Evolutionary conservation across 441 rosid genomes (phyloP).

Genomic region (Aquilaria agallochum): DNA sequence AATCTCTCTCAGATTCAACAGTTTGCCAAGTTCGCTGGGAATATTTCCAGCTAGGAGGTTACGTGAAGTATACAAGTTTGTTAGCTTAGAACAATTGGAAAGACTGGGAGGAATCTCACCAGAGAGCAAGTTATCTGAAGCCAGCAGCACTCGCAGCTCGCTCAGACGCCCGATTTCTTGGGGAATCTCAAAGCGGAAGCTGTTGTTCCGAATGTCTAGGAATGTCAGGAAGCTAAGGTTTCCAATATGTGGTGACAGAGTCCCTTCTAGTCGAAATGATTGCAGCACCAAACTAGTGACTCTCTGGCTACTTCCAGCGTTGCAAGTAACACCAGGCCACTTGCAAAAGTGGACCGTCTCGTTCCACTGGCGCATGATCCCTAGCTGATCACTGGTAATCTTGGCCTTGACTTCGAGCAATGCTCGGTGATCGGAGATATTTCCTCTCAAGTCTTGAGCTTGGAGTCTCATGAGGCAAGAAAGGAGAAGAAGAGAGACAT

Average conservation of each 20-base stretch:
- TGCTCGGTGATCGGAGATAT: not conserved
- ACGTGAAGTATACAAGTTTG: accelerated
- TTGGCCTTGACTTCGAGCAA: constrained; percentile 1
- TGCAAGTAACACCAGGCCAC: constrained; percentile 13
- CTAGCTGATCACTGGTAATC: not conserved
- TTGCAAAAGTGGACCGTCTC: constrained; percentile 1
- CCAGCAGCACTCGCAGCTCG: not conserved
- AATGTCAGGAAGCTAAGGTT: constrained; percentile 4
- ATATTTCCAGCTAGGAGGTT: constrained; percentile 8
- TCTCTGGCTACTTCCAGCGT: not conserved
- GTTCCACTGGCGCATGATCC: constrained; percentile 17
- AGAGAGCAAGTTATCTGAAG: not conserved
- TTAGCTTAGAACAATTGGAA: not conserved
- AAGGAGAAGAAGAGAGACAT: too few relatives aligned
- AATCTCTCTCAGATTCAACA: constrained; percentile 3
- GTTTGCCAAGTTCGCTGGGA: not conserved
- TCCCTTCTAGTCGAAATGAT: not conserved
- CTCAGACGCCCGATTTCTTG: not conserved
- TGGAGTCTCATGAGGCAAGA: too few relatives aligned
- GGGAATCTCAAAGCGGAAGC: not conserved
- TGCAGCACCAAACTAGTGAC: not conserved
- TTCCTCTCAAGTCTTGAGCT: not conserved
- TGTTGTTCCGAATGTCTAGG: not conserved
- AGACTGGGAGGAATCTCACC: not conserved
- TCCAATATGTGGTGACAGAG: constrained; percentile 5